phyloP scores from a whole-genome alignment of 2,329 filamentous ascomycete genomes.

The Rhynchosporium secalis region DNA sequence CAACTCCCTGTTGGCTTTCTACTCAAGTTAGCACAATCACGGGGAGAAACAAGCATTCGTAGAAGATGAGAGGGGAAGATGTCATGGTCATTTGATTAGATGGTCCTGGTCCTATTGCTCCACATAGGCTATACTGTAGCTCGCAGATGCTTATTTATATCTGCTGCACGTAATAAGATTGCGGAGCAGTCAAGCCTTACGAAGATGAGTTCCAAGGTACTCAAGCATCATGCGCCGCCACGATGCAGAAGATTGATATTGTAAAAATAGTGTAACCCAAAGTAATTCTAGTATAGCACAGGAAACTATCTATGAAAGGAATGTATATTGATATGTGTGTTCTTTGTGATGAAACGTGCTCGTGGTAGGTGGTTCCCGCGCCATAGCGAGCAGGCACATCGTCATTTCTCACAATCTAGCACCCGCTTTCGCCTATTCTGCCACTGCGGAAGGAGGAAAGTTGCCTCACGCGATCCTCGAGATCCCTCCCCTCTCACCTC shows the following conservation, averaged over 20 bases:
- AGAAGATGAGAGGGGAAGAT: no score
- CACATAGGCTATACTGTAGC: neutral
- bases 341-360: neutral
- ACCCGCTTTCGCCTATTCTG: neutral
- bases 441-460: neutral
- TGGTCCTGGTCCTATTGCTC: neutral
- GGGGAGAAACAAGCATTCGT: no score
- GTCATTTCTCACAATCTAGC: neutral
- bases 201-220: neutral
- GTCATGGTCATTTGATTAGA: no score
- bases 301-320: no score
- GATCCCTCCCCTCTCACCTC: neutral
- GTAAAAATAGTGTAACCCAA: no score
- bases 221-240: neutral
- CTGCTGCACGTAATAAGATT: slow-evolving; percentile 1
- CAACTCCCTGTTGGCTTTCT: no score
- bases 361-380: neutral
- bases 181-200: neutral
- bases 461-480: neutral
- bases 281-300: no score
- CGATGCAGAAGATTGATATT: neutral
- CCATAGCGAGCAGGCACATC: neutral
- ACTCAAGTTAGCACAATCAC: neutral
- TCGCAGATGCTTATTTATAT: neutral
- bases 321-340: no score